These are phyloP conservation scores for Oryza brachyantha DNA, from an alignment of 176 grass and related monocot genomes.

Conservation along the genomic window DNA sequence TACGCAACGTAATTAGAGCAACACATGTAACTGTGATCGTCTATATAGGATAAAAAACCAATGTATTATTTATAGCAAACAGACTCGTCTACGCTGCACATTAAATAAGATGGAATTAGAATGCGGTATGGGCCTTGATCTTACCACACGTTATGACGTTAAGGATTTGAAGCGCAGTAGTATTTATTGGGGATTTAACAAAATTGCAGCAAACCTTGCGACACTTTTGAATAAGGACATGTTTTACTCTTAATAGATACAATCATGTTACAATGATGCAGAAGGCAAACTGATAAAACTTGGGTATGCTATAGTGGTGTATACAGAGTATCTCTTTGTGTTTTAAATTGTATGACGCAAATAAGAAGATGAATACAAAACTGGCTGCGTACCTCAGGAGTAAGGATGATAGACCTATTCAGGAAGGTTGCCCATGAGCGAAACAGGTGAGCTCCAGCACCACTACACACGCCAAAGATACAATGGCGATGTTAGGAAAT, in stretches of 20 bases:
- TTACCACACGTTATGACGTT: neutral
- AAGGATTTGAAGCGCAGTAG: neutral
- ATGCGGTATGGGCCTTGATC: neutral
- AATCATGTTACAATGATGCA: neutral
- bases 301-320: neutral
- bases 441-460: slow-evolving; percentile 91
- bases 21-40: neutral
- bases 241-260: neutral
- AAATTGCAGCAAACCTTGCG: neutral
- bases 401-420: slow-evolving; percentile 92
- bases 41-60: neutral
- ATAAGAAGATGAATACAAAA: neutral
- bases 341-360: neutral
- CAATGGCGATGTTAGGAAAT: slow-evolving; percentile 3
- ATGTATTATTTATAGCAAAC: neutral
- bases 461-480: slow-evolving; percentile 50
- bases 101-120: neutral
- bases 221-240: neutral
- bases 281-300: neutral
- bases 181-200: neutral
- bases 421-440: slow-evolving; percentile 79
- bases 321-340: neutral
- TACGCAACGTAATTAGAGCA: neutral
- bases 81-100: neutral
- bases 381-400: slow-evolving; percentile 69